A percentile compares a stretch with the other conserved stretches of the same genome.
phyloP scores from a whole-genome alignment of 495 filamentous ascomycete species.

The Tuber calosporum region DNA sequence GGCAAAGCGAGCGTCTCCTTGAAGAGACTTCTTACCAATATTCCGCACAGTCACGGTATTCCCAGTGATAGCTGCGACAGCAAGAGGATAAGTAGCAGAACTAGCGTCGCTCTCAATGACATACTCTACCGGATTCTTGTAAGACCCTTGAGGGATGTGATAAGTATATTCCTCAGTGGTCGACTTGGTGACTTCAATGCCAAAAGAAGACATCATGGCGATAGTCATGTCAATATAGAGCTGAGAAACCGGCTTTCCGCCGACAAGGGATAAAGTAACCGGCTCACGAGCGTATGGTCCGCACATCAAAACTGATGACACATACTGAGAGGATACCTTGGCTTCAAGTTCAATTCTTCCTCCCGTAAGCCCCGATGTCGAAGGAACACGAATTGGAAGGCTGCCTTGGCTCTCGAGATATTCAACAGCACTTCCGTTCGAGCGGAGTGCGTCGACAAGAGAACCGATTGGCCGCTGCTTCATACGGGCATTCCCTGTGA shows the following conservation, averaged over 20 bases:
- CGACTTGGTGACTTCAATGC: conserved; percentile 68
- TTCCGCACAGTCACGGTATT: conserved; percentile 94
- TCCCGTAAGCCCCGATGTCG: conserved; percentile 79
- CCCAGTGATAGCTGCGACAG: conserved; percentile 88
- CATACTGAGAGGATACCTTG: conserved; percentile 93
- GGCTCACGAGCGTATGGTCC: conserved; percentile 93
- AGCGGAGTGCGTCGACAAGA: conserved; percentile 81
- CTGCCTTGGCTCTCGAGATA: conserved; percentile 75
- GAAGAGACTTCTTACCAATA: conserved; percentile 82
- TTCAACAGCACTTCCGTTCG: conserved; percentile 73
- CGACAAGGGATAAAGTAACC: conserved; percentile 80
- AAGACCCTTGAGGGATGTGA: conserved; percentile 79
- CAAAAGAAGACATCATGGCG: conserved; percentile 93
- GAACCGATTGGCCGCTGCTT: conserved; percentile 89
- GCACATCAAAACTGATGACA: conserved; percentile 93
- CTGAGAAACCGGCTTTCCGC: conserved; percentile 92
- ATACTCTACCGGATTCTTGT: conserved; percentile 79
- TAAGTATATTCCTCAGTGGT: conserved; percentile 78
- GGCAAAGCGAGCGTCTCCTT: conserved; percentile 93
- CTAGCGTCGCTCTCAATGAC: conserved; percentile 95
- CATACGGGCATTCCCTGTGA: conserved; percentile 95
- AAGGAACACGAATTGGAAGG: conserved; percentile 74
- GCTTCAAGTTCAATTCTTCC: conserved; percentile 86
- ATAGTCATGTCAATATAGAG: conserved; percentile 98
- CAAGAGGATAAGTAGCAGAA: conserved; percentile 93